Conservation (phyloP, 83 land plant species). For the Thuja plicata region DNA sequence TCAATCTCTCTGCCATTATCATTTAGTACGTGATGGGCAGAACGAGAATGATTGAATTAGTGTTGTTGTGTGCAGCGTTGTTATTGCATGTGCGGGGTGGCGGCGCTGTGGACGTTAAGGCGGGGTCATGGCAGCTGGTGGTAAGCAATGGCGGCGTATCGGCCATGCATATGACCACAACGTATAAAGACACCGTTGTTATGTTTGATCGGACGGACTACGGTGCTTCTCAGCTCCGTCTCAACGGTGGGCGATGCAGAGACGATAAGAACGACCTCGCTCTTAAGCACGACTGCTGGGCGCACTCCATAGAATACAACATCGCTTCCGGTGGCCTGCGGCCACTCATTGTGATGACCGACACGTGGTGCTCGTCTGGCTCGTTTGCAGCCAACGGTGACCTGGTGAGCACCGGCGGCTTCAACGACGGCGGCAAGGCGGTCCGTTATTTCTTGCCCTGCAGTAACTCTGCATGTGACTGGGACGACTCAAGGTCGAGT, state of each 20-base stretch:
- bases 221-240: conserved; percentile 56
- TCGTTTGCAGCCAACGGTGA: conserved; percentile 35
- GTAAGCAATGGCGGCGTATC: conserved; percentile 45
- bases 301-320: conserved; percentile 43
- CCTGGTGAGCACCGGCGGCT: conserved; percentile 47
- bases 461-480: conserved; percentile 21
- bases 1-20: background rate
- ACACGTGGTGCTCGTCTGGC: conserved; percentile 76
- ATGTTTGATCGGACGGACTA: conserved; percentile 42
- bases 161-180: conserved; percentile 39
- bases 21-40: no score
- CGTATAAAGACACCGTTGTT: conserved; percentile 31
- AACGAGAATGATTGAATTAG: background rate
- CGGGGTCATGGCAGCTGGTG: conserved; percentile 44
- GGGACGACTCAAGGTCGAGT: conserved; percentile 14
- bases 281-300: conserved; percentile 33
- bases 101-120: conserved; percentile 12
- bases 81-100: background rate
- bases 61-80: background rate
- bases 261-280: conserved; percentile 14
- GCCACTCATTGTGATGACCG: conserved; percentile 36
- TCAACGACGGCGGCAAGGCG: conserved; percentile 16
- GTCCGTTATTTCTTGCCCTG: conserved; percentile 20
- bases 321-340: conserved; percentile 15
- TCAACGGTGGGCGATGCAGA: conserved; percentile 46